phyloP scores from a whole-genome alignment of 164 flowering plant genomes.

The Dillenia turbinata region DNA sequence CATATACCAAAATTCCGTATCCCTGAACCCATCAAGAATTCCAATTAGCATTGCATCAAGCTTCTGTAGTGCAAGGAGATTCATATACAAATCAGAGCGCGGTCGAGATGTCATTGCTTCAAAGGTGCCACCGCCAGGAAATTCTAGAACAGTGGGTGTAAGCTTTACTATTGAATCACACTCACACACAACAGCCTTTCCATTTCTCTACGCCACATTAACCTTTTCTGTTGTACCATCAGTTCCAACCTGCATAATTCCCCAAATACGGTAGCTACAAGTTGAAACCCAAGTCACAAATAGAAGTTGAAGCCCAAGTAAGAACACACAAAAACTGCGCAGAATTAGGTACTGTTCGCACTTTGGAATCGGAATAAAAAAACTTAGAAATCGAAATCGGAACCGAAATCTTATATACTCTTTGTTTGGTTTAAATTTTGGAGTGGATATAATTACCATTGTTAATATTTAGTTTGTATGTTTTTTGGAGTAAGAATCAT shows the following conservation, averaged over 20 bases:
- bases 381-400: too few species aligned
- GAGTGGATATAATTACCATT: too few species aligned
- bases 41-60: too few species aligned
- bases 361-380: too few species aligned
- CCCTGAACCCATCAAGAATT: too few species aligned
- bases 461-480: too few species aligned
- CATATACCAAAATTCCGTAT: slow-evolving; percentile 55
- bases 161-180: slow-evolving; percentile 67
- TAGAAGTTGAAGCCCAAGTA: too few species aligned
- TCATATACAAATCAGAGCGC: slow-evolving; percentile 50
- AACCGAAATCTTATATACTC: too few species aligned
- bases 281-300: not conserved
- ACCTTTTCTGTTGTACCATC: slow-evolving; percentile 48
- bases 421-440: too few species aligned
- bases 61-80: slow-evolving; percentile 55
- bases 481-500: too few species aligned
- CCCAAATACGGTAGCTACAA: slow-evolving; percentile 64
- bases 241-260: slow-evolving; percentile 76
- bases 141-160: slow-evolving; percentile 51
- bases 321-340: too few species aligned
- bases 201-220: slow-evolving; percentile 75
- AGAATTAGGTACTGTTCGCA: too few species aligned
- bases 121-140: slow-evolving; percentile 59
- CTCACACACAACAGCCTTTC: slow-evolving; percentile 62
- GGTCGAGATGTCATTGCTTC: slow-evolving; percentile 65